Evolutionary conservation across 768 basidiomycete genomes (phyloP), one percentile per base, ranked within the genome.

Genomic region (Lanmaoa pseudosensibilis): DNA sequence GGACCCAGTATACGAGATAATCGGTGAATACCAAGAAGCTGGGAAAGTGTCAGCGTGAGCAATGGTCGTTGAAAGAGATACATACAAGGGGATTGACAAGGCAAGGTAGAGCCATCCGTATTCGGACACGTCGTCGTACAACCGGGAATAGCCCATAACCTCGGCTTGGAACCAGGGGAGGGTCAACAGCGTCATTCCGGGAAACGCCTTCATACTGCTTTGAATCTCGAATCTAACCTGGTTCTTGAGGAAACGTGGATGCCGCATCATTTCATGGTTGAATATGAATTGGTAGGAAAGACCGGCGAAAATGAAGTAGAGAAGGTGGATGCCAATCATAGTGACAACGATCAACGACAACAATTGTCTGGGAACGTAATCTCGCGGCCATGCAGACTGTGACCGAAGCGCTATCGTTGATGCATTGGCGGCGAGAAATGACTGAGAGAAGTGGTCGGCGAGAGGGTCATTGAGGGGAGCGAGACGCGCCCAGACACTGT

Each of bases 1-100:
- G 97, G n/a, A 96, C 78, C 94, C 95, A 98, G 71, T 99, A 99
- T 60, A 99, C 92, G 65, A 81, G 78, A 64, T 93, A 91, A 73
- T 99, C 97, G 18, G 96, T 99, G 72, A 92, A 91, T 19, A 89
- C 59, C 56, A 95, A 69, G 80, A 90, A 94, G 57, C 86, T 88
- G 48, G 41, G 15, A 25, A 43, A 2, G 18, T 0, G 57, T 61
- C 23, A 59, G 52, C 18, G 21, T 4, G 46, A 25, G 37, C 18
- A n/a, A 13, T 5, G 4, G 25, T 8, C 8, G 12, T 12, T 23
- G 6, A 37, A 37, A 51, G 34, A 39, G 45, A 23, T 5, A 76
- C 88, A 64, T 65, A 92, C 89, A 90, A 73, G 9, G 84, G 80
- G 27, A 87, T 73, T 1, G 87, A 89, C n/a, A 84, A 75, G 54